phyloP scores from a whole-genome alignment of 1,284 basidiomycete genomes.

The Microbotryomycetes sp. region DNA sequence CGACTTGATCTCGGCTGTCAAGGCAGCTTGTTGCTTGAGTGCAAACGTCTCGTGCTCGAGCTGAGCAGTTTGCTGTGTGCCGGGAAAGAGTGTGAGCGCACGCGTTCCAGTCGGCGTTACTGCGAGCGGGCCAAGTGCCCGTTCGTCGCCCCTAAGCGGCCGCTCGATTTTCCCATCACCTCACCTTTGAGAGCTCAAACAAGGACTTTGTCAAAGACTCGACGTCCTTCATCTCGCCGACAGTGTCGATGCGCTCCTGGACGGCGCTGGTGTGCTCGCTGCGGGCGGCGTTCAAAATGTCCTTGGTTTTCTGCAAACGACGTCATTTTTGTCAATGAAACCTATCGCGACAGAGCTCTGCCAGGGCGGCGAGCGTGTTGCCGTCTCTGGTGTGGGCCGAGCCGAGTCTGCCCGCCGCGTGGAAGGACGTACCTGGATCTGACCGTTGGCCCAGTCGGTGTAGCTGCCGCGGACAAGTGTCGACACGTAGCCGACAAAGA shows the following conservation, averaged over 20 bases:
- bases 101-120: not conserved
- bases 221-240: slow-evolving; percentile 89
- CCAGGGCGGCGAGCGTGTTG: not conserved
- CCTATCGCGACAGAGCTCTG: not conserved
- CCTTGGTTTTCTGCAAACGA: slow-evolving; percentile 59
- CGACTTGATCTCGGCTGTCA: slow-evolving; percentile 83
- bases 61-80: slow-evolving; percentile 72
- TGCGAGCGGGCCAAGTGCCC: not conserved
- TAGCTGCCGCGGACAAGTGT: slow-evolving; percentile 76
- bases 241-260: slow-evolving; percentile 82
- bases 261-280: slow-evolving; percentile 88
- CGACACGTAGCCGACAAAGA: slow-evolving; percentile 72
- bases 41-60: slow-evolving; percentile 87
- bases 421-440: slow-evolving; percentile 53
- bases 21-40: slow-evolving; percentile 77
- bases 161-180: too few relatives aligned
- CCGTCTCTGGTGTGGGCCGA: not conserved
- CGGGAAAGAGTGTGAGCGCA: not conserved
- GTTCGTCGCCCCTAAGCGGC: too few relatives aligned
- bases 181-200: slow-evolving; percentile 83
- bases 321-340: too few relatives aligned
- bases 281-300: slow-evolving; percentile 73
- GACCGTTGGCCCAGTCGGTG: slow-evolving; percentile 81
- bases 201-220: slow-evolving; percentile 81
- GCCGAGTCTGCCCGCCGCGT: not conserved